These are phyloP conservation scores for Talaromyces sp. DNA, from an alignment of 2,329 filamentous ascomycete genomes.

Conservation along the genomic window DNA sequence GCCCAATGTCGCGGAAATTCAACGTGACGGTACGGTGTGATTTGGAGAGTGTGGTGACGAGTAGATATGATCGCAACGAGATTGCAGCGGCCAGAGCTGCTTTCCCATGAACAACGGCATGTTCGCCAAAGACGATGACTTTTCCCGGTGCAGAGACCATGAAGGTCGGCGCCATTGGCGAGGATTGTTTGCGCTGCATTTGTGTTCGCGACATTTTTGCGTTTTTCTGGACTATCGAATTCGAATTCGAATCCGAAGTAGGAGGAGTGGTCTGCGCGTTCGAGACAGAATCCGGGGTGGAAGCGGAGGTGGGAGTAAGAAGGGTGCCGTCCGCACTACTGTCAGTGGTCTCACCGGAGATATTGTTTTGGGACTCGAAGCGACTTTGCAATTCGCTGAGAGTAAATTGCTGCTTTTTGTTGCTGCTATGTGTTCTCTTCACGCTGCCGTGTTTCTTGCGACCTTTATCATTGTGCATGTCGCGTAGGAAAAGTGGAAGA, in stretches of 20 bases:
- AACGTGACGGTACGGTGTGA: constrained; percentile 83
- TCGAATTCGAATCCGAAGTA: neutral
- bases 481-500: neutral
- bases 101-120: constrained; percentile 97
- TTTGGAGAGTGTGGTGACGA: constrained; percentile 91
- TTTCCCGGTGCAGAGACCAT: constrained; percentile 98
- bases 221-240: neutral
- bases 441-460: constrained; percentile 33
- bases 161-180: constrained; percentile 76
- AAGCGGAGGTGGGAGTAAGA: constrained; percentile 29
- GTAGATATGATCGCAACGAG: constrained; percentile 91
- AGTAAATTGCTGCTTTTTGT: constrained; percentile 23
- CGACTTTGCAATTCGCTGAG: constrained; percentile 29
- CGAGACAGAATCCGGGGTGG: constrained; percentile 10
- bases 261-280: neutral
- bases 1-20: constrained; percentile 84
- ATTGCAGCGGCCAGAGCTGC: constrained; percentile 93
- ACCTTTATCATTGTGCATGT: constrained; percentile 24
- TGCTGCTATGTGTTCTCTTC: constrained; percentile 23
- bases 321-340: constrained; percentile 32
- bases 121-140: constrained; percentile 96
- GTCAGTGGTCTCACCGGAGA: constrained; percentile 23
- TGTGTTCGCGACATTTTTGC: constrained; percentile 19
- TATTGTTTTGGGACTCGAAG: constrained; percentile 23
- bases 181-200: constrained; percentile 43